Conservation (phyloP, 2,329 filamentous ascomycete genomes). For the Penicillium decumbens region DNA sequence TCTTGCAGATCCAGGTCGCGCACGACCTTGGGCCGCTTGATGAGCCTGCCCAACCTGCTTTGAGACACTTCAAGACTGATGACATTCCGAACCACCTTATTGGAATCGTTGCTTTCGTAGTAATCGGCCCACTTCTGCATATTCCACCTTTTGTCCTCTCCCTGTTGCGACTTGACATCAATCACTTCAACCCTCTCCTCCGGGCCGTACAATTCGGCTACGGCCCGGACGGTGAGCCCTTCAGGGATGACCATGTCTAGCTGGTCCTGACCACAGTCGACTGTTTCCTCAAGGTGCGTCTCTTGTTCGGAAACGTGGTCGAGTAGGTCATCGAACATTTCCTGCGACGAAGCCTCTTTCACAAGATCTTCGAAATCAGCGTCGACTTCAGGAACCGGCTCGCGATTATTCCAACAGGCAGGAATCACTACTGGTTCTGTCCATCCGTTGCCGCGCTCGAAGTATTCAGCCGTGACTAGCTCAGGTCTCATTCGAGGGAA, state of each 20-base stretch:
- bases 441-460: conserved; percentile 60
- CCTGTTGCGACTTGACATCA: conserved; percentile 65
- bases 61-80: conserved; percentile 66
- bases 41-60: conserved; percentile 57
- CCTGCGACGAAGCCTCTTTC: conserved; percentile 34
- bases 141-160: conserved; percentile 60
- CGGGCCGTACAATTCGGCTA: conserved; percentile 60
- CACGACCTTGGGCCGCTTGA: conserved; percentile 60
- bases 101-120: conserved; percentile 53
- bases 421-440: conserved; percentile 64
- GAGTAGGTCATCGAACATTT: conserved; percentile 40
- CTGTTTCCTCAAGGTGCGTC: conserved; percentile 39
- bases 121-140: conserved; percentile 65
- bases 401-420: conserved; percentile 55
- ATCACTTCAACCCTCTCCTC: conserved; percentile 63
- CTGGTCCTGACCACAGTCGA: conserved; percentile 60
- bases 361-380: conserved; percentile 28
- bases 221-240: conserved; percentile 58
- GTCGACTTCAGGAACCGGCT: conserved; percentile 33
- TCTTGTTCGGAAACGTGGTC: conserved; percentile 29
- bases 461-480: conserved; percentile 58
- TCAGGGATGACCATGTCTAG: conserved; percentile 65
- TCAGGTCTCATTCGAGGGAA: conserved; percentile 63
- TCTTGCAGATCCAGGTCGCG: conserved; percentile 57
- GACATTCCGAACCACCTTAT: conserved; percentile 62